phyloP scores from a whole-genome alignment of 805 yeast genomes.

The Kazachstania africana region DNA sequence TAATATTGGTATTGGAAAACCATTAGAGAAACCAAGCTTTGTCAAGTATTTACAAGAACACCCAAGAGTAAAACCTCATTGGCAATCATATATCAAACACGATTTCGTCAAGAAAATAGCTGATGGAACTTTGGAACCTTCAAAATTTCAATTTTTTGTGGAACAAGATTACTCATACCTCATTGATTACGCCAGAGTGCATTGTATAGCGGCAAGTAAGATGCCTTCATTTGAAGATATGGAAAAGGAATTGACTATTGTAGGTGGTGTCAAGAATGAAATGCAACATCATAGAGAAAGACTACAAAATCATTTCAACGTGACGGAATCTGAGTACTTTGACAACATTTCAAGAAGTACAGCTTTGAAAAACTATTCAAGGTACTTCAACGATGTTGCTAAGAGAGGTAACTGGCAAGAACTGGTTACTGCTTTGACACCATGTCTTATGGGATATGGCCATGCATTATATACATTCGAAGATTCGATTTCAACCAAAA shows the following conservation, averaged over 20 bases:
- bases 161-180: constrained; percentile 59
- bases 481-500: constrained; percentile 21
- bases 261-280: constrained; percentile 43
- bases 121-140: constrained; percentile 35
- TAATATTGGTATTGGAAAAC: neutral
- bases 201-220: constrained; percentile 49
- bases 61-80: constrained; percentile 39
- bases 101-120: constrained; percentile 48
- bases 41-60: constrained; percentile 43
- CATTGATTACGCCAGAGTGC: constrained; percentile 55
- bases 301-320: constrained; percentile 29
- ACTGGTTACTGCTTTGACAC: constrained; percentile 56
- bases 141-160: constrained; percentile 40
- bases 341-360: constrained; percentile 36
- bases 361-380: constrained; percentile 50
- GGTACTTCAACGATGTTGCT: constrained; percentile 46
- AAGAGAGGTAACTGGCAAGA: constrained; percentile 48
- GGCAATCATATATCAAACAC: constrained; percentile 52
- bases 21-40: constrained; percentile 18
- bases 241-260: constrained; percentile 37
- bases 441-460: constrained; percentile 65
- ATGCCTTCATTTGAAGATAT: constrained; percentile 45
- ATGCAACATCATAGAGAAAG: constrained; percentile 43
- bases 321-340: constrained; percentile 34
- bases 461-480: constrained; percentile 36